Conservation (phyloP, 1,284 basidiomycete genomes). For the Coriolopsis trogii region DNA sequence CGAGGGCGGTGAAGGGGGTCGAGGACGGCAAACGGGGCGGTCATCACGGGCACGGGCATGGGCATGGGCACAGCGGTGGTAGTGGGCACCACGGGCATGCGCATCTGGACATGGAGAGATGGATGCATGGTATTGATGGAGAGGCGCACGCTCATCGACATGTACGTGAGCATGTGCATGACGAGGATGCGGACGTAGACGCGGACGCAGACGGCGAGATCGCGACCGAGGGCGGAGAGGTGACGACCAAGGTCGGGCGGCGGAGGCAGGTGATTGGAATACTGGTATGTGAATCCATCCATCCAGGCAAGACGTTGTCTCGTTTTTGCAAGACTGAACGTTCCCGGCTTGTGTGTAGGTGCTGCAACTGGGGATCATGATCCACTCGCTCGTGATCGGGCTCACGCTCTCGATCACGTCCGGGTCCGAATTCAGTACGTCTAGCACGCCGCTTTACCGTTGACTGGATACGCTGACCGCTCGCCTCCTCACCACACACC, state of each 20-base stretch:
- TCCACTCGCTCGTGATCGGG: constrained; percentile 81
- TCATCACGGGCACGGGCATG: too few relatives aligned
- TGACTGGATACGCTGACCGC: constrained; percentile 40
- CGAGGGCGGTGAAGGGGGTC: constrained; percentile 4
- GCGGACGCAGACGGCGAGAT: constrained; percentile 23
- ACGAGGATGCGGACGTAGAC: constrained; percentile 15
- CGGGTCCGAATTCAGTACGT: constrained; percentile 71
- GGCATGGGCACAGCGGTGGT: constrained; percentile 26
- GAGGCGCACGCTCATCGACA: neutral
- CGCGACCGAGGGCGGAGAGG: constrained; percentile 26
- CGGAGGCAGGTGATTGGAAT: constrained; percentile 66
- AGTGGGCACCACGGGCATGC: constrained; percentile 28
- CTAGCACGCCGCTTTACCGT: constrained; percentile 1
- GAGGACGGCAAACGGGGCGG: too few relatives aligned
- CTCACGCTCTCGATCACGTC: constrained; percentile 69
- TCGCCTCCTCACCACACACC: constrained; percentile 70
- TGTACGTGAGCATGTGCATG: neutral
- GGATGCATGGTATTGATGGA: constrained; percentile 24
- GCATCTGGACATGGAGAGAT: constrained; percentile 32
- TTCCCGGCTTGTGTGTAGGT: constrained; percentile 45
- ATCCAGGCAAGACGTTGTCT: neutral
- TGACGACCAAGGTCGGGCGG: constrained; percentile 46
- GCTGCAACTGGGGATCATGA: constrained; percentile 78
- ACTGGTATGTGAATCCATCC: constrained; percentile 48
- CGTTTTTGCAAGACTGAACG: constrained; percentile 1